Evolutionary conservation across 331 rosid genomes (phyloP).

Genomic region (Quercus lobata): DNA sequence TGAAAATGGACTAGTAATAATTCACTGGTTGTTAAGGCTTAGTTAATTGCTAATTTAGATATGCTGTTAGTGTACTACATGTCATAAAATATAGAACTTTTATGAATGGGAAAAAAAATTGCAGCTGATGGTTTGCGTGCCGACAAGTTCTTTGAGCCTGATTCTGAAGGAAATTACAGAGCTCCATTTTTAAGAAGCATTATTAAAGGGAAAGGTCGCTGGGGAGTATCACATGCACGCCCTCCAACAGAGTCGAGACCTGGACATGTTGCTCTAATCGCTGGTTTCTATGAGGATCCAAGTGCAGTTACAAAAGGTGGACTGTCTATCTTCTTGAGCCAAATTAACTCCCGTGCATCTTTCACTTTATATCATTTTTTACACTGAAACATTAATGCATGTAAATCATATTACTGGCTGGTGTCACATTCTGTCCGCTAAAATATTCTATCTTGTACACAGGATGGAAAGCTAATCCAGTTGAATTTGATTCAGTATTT

Average conservation of each 20-base stretch:
- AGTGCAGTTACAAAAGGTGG: constrained; percentile 90
- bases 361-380: not conserved
- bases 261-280: constrained; percentile 82
- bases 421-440: constrained; percentile 9
- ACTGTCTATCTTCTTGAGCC: not conserved
- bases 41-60: not conserved
- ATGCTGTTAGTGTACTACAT: not conserved
- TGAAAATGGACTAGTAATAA: not conserved
- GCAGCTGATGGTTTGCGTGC: constrained; percentile 96
- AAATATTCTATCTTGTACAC: constrained; percentile 19
- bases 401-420: not conserved
- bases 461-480: constrained; percentile 98
- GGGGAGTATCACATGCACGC: constrained; percentile 97
- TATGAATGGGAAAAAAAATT: constrained; percentile 7
- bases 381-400: not conserved
- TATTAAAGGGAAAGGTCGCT: constrained; percentile 64
- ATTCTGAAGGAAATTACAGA: constrained; percentile 56
- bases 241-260: constrained; percentile 96
- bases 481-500: constrained; percentile 88
- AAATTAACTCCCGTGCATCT: not conserved
- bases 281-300: constrained; percentile 93
- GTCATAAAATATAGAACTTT: not conserved
- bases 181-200: constrained; percentile 78
- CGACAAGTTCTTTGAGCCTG: constrained; percentile 85
- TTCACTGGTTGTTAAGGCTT: not conserved